Conservation (phyloP, 495 filamentous ascomycete species). For the Aspergillus hancockii region DNA sequence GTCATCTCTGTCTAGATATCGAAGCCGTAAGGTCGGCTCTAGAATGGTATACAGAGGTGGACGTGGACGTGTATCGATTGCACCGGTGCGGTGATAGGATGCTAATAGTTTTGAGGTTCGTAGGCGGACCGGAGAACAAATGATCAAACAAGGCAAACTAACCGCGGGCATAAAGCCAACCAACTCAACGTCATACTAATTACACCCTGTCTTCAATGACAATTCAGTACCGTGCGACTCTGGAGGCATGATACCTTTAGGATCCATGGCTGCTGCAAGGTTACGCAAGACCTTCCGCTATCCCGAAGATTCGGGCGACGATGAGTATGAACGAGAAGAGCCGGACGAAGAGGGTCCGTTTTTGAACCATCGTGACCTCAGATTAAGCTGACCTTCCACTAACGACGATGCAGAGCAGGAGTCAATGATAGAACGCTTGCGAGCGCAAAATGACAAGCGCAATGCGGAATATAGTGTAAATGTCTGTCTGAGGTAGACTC, state of each 20-base stretch:
- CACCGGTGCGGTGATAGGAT: no score
- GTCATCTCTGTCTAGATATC: constrained; percentile 11
- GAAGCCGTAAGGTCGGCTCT: not conserved
- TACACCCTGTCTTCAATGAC: not conserved
- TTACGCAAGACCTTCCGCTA: constrained; percentile 65
- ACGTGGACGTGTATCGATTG: not conserved
- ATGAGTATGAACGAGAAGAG: constrained; percentile 47
- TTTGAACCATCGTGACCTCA: constrained; percentile 8
- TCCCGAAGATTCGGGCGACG: constrained; percentile 53
- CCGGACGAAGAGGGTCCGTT: constrained; percentile 64
- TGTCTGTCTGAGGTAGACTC: not conserved
- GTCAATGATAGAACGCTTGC: constrained; percentile 59
- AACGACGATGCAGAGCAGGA: constrained; percentile 63
- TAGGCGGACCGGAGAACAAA: not conserved
- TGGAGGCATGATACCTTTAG: not conserved
- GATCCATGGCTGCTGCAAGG: constrained; percentile 50
- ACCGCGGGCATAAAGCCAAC: constrained; percentile 3
- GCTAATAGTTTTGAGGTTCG: not conserved
- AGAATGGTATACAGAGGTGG: not conserved
- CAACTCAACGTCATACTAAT: no score
- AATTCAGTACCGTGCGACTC: not conserved
- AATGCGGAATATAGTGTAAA: constrained; percentile 61
- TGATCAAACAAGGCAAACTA: constrained; percentile 41
- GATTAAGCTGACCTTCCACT: constrained; percentile 10
- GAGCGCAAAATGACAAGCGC: constrained; percentile 54